phyloP scores from a whole-genome alignment of 2,329 filamentous ascomycete species.

The Tolypocladium tundrense region DNA sequence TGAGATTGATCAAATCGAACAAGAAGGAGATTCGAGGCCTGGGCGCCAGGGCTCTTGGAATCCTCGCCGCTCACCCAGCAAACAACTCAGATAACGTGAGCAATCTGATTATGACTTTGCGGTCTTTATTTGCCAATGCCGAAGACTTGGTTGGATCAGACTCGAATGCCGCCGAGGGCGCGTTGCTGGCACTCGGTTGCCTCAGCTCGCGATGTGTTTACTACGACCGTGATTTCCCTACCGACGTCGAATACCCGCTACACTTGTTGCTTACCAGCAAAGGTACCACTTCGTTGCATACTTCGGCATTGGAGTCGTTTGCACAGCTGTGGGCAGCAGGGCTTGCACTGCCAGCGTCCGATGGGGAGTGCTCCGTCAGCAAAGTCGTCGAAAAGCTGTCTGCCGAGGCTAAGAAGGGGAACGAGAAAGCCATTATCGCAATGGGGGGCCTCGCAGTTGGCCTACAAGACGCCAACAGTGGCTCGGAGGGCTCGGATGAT shows the following conservation, averaged over 20 bases:
- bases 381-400: constrained; percentile 53
- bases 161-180: constrained; percentile 35
- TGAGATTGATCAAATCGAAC: constrained; percentile 58
- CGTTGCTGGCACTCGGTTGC: constrained; percentile 33
- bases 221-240: constrained; percentile 24
- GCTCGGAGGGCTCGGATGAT: constrained; percentile 13
- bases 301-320: constrained; percentile 33
- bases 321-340: constrained; percentile 36
- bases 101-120: constrained; percentile 19
- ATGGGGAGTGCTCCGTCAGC: constrained; percentile 19
- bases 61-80: constrained; percentile 58
- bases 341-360: constrained; percentile 22
- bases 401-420: constrained; percentile 64
- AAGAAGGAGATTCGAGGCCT: constrained; percentile 56
- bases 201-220: constrained; percentile 33
- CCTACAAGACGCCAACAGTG: constrained; percentile 27
- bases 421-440: constrained; percentile 71
- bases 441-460: constrained; percentile 68
- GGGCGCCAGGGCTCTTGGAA: constrained; percentile 63
- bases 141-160: constrained; percentile 32
- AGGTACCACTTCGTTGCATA: constrained; percentile 25
- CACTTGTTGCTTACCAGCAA: constrained; percentile 20
- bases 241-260: constrained; percentile 17
- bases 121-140: constrained; percentile 31
- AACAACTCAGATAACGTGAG: constrained; percentile 23